Percentiles rank a stretch among this genome's conserved stretches.
Conservation (phyloP, 805 yeast genomes). For the Wickerhamomyces sydowiorum region DNA sequence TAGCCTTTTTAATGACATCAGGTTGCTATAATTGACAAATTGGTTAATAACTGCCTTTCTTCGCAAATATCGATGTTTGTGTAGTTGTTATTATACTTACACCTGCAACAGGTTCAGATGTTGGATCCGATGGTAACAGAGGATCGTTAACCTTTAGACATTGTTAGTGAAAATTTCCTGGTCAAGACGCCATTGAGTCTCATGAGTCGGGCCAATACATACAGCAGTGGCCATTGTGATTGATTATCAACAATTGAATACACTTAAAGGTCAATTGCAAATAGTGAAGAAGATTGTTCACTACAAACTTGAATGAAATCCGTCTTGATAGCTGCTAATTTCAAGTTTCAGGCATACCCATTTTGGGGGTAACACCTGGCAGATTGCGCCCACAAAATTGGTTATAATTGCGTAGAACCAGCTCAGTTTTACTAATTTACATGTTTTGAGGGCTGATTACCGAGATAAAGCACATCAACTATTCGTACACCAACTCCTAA, state of each 20-base stretch:
- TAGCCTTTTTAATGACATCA: constrained; percentile 13
- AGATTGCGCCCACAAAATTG: not conserved
- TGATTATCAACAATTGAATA: not conserved
- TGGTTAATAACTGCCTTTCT: not conserved
- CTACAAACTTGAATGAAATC: not conserved
- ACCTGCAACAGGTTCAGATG: constrained; percentile 11
- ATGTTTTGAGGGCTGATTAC: no score
- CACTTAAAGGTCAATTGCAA: not conserved
- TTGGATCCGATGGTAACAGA: constrained; percentile 5
- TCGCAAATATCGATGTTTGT: not conserved
- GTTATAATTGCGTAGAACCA: no score
- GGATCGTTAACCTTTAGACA: not conserved
- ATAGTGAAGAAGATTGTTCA: no score
- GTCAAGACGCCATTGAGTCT: not conserved
- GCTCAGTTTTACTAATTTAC: no score
- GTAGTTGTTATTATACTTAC: constrained; percentile 7
- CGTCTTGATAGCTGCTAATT: not conserved
- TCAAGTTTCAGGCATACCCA: not conserved
- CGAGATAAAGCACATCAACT: no score
- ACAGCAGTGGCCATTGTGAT: constrained; percentile 1
- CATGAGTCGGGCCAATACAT: not conserved
- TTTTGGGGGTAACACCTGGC: not conserved
- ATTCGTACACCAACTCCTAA: no score
- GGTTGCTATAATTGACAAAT: constrained; percentile 13
- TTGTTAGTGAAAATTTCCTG: not conserved